Base-by-base conservation (phyloP, 2,329 filamentous ascomycete genomes). In the Aureobasidium uvarum region DNA sequence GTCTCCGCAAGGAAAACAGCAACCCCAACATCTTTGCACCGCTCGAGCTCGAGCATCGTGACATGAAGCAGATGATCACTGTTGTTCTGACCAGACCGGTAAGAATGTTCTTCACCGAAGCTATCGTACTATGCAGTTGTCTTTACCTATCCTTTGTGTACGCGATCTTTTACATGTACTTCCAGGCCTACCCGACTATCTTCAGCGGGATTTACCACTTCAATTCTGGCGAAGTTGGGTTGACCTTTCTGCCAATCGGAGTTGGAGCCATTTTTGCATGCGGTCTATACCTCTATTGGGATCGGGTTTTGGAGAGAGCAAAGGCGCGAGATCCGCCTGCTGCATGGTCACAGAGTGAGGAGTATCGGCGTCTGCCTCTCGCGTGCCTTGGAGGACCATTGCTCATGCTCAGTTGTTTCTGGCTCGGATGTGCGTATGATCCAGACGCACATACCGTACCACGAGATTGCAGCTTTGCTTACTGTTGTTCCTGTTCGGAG, bases 91-190 rank as follows among this genome's bases (percentile, higher is more conserved):
- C 86, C 1, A 80, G 90, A 0, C 90, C 91, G 0, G 75, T 92
- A 6, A 82, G 87, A 31, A 94, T 94, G 90, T 79, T 91, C n/a
- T 72, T 77, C 51, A 87, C 83, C 50, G 91, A 95, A 72, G 86
- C 88, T 56, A 89, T 94, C 58, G 89, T 94, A 8, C 80, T 87
- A 28, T 88, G 86, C 56, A 85, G 84, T 1, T 93, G 92, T 74
- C 80, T 92, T 13, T 86, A 90, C 39, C 80, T 93, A 33, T 83
- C 86, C 39, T 78, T 81, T 56, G 79, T 77, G 10, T 93, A 92
- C 72, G 83, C 80, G 3, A 82, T 88, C 67, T 85, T 88, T 68
- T 88, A 86, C 80, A 90, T 93, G 77, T 91, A 86, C 72, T 91
- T 94, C 70, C 86, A 91, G 74, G 88, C 89, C 2, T 93, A 88